Base-by-base conservation (phyloP, 257 asterid genomes). In the Scutellaria baicalensis region DNA sequence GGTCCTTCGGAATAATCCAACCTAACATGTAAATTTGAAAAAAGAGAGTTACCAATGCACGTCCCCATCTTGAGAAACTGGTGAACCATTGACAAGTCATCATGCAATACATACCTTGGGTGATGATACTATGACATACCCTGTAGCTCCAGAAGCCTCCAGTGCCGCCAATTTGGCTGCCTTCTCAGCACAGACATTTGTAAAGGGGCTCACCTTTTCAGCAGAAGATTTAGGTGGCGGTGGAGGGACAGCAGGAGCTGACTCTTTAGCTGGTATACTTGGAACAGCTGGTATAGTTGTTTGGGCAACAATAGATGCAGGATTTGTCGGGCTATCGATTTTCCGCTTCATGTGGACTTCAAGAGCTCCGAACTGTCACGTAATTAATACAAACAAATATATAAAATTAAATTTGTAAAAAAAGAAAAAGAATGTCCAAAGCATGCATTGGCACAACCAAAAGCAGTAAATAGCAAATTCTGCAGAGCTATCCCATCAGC, bases 331-430 rank as follows among this genome's bases (percentile, higher is more conserved):
- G 55, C 82, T 77, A 64, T 80, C 84, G 70, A 86, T 75, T 16
- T 78, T 85, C 64, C 97, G 80, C 81, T 84, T 85, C 82, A 89
- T 63, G 74, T 87, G 86, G 84, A 92, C 74, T 75, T 92, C 89
- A 33, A 92, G 87, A 83, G 83, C 88, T 71, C 97, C 96, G 66
- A 89, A 54, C 96, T 91, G 71, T 55, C 17, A 70, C 39, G 66
- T 38, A 40, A 60, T 45, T 38, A 40, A 60, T 45, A 59, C 58
- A 63, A 54, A 71, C 48, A 79, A 49, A 40, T 17, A 50, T 76
- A 70, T 4, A 27, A 27, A 27, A 27, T 27, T 0, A 1, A 27
- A 27, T 2, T 27, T n/a, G n/a, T n/a, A n/a, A n/a, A n/a, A 27
- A 27, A 23, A 35, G 9, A 27, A 68, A 57, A 42, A 42, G 38